phyloP scores from a whole-genome alignment of 2,329 filamentous ascomycete species.

The Bipolaris zeicola region DNA sequence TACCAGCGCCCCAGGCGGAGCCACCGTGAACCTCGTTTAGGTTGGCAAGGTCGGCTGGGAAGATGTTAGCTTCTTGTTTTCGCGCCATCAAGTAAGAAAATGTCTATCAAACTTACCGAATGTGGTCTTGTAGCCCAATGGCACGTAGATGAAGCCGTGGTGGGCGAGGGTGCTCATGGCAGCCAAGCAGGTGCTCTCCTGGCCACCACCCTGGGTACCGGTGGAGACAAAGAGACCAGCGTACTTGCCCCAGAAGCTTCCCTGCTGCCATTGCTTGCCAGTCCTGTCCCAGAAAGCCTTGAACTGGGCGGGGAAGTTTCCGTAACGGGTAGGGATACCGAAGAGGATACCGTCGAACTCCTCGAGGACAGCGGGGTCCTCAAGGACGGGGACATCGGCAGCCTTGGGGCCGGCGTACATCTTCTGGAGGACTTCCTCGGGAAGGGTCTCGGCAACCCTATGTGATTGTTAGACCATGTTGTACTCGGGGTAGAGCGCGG shows the following conservation, averaged over 20 bases:
- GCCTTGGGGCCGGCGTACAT: conserved; percentile 87
- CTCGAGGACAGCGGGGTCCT: conserved; percentile 66
- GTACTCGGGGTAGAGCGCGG: background rate
- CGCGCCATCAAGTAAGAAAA: no score
- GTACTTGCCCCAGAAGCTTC: conserved; percentile 83
- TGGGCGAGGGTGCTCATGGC: conserved; percentile 85
- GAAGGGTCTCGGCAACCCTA: conserved; percentile 83
- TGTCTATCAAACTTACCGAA: conserved; percentile 56
- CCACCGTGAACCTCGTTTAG: conserved; percentile 83
- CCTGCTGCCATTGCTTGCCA: conserved; percentile 79
- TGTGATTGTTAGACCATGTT: conserved; percentile 3
- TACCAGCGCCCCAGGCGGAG: conserved; percentile 90
- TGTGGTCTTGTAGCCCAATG: conserved; percentile 84
- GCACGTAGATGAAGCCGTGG: conserved; percentile 97
- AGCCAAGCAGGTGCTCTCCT: conserved; percentile 84
- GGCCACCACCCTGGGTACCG: conserved; percentile 81
- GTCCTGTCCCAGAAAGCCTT: conserved; percentile 92
- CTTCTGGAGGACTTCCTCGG: conserved; percentile 80
- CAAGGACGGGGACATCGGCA: conserved; percentile 66
- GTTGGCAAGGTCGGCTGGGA: conserved; percentile 64
- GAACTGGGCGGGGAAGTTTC: conserved; percentile 97
- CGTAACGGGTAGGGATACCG: conserved; percentile 93
- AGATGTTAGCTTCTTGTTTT: background rate
- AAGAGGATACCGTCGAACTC: conserved; percentile 88
- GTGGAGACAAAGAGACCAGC: conserved; percentile 91